Conservation (phyloP, 805 yeast genomes). For the Ogataea neopini region DNA sequence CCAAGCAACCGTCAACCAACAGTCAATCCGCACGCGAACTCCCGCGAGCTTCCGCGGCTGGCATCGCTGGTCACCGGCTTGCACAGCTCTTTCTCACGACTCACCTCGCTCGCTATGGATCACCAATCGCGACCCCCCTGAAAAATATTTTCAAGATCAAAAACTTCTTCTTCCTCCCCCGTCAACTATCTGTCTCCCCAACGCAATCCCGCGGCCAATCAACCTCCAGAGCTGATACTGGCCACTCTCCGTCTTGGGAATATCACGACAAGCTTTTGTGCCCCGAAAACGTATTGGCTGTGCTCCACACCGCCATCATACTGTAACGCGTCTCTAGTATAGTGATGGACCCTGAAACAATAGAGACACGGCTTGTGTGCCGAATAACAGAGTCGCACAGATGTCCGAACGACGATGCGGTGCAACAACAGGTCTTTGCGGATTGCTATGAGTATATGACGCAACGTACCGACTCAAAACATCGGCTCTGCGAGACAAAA, state of each 20-base stretch:
- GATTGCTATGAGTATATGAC: conserved; percentile 35
- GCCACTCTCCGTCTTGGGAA: too few relatives aligned
- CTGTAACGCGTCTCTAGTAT: neutral
- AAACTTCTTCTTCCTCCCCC: neutral
- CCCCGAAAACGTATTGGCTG: too few relatives aligned
- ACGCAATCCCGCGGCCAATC: too few relatives aligned
- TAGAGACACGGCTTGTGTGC: neutral
- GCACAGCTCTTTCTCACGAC: neutral
- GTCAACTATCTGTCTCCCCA: neutral
- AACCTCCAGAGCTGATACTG: too few relatives aligned
- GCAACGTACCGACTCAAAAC: conserved; percentile 30
- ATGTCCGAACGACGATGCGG: conserved; percentile 32
- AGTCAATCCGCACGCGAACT: too few relatives aligned
- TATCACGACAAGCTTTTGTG: too few relatives aligned
- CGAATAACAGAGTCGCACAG: conserved; percentile 35
- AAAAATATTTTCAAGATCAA: neutral
- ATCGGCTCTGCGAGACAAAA: conserved; percentile 59
- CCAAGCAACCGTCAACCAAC: too few relatives aligned
- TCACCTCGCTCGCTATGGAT: neutral
- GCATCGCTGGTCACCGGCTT: too few relatives aligned
- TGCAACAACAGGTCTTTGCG: conserved; percentile 41
- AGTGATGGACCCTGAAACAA: neutral
- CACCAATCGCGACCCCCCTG: neutral
- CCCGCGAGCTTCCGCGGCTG: too few relatives aligned
- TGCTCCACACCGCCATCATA: too few relatives aligned